Evolutionary conservation across 2,329 filamentous ascomycete species (phyloP).

Genomic region (Colletotrichum sp.): DNA sequence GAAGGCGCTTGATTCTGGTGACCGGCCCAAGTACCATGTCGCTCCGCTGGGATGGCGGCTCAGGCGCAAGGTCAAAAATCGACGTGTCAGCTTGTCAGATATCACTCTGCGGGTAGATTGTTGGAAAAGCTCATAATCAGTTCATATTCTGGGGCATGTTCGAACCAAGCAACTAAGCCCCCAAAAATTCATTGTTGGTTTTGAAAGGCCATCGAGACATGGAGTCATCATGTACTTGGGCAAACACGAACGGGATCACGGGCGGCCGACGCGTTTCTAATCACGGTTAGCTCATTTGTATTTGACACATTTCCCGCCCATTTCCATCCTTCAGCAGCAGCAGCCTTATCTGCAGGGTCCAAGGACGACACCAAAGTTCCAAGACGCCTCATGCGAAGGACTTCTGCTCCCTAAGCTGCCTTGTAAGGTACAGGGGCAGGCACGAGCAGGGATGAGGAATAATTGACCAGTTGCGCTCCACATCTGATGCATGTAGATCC

Average conservation of each 20-base stretch:
- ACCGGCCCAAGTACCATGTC: not conserved
- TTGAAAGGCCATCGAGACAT: not conserved
- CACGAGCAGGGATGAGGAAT: not conserved
- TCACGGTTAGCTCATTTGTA: not conserved
- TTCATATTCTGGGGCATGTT: not conserved
- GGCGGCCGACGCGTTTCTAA: not conserved
- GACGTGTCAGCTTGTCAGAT: not conserved
- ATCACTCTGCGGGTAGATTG: not conserved
- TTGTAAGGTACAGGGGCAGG: not conserved
- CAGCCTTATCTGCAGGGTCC: not conserved
- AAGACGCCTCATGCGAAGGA: not conserved
- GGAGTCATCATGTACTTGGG: not conserved
- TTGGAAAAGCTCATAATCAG: not conserved
- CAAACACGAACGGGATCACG: not conserved
- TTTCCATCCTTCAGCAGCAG: not conserved
- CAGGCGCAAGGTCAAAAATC: not conserved
- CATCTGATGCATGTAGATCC: too few relatives aligned
- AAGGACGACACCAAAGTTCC: not conserved
- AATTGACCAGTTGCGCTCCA: not conserved
- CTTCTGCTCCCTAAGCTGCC: not conserved
- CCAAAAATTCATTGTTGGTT: not conserved
- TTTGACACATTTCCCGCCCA: not conserved
- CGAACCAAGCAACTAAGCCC: not conserved
- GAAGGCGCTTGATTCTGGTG: not conserved
- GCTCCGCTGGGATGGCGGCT: not conserved